Conservation (phyloP, 352 stramenopile genomes). For the Thraustochytrium sp. region DNA sequence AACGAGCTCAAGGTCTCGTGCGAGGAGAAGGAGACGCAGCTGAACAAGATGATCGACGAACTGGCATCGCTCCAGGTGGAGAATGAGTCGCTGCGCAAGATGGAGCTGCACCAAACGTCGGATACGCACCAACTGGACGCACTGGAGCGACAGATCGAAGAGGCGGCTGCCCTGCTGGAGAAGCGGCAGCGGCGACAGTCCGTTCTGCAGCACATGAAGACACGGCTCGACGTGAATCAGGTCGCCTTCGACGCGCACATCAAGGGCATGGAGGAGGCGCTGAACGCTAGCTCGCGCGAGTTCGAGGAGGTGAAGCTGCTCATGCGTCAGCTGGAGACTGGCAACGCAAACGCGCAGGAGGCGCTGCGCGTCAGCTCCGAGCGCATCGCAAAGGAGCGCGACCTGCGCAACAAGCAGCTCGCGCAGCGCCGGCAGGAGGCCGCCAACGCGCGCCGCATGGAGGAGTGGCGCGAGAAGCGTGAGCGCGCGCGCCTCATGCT, state of each 20-base stretch:
- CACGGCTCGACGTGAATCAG: slow-evolving; percentile 17
- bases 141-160: background rate
- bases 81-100: slow-evolving; percentile 26
- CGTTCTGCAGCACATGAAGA: slow-evolving; percentile 26
- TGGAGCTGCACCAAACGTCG: slow-evolving; percentile 35
- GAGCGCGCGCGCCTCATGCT: slow-evolving; percentile 33
- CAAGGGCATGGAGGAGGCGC: slow-evolving; percentile 38
- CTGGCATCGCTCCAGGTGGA: slow-evolving; percentile 14
- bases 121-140: slow-evolving; percentile 7
- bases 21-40: background rate
- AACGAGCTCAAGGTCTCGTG: slow-evolving; percentile 31
- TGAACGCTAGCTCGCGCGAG: slow-evolving; percentile 34
- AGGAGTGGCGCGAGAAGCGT: slow-evolving; percentile 36
- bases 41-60: slow-evolving; percentile 26
- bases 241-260: slow-evolving; percentile 41
- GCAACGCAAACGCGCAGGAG: slow-evolving; percentile 18
- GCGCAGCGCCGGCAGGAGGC: slow-evolving; percentile 11
- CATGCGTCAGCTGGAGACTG: slow-evolving; percentile 35
- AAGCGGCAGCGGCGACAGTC: background rate
- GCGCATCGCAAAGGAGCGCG: background rate
- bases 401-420: slow-evolving; percentile 29
- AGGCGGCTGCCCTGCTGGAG: background rate
- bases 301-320: slow-evolving; percentile 37
- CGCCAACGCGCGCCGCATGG: slow-evolving; percentile 11
- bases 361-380: background rate